Percentiles rank a stretch among this genome's conserved stretches.
Evolutionary conservation across 192 early-diverging fungal species (phyloP).

Genomic region (Coemansia sp.): DNA sequence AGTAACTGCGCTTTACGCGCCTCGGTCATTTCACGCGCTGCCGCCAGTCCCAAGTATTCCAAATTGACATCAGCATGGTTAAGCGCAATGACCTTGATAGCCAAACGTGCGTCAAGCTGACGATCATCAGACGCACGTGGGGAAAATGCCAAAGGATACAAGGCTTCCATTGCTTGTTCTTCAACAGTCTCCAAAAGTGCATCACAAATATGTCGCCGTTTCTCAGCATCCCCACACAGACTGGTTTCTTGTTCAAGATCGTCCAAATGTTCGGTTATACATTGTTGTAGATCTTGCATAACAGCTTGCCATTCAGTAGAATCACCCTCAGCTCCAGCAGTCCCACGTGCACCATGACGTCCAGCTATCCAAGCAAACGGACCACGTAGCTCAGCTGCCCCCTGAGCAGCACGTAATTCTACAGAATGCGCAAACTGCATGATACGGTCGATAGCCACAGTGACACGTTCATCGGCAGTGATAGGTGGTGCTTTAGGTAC

Average conservation of each 20-base stretch:
- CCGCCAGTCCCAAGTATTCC: slow-evolving; percentile 56
- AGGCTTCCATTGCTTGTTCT: slow-evolving; percentile 24
- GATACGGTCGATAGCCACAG: slow-evolving; percentile 33
- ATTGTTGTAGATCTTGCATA: slow-evolving; percentile 20
- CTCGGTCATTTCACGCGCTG: slow-evolving; percentile 3
- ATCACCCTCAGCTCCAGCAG: slow-evolving; percentile 2
- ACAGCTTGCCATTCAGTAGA: slow-evolving; percentile 25
- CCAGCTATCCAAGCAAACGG: slow-evolving; percentile 34
- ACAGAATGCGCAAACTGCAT: slow-evolving; percentile 33
- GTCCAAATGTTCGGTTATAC: slow-evolving; percentile 8
- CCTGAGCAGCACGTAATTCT: slow-evolving; percentile 11
- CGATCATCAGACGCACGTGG: slow-evolving; percentile 47
- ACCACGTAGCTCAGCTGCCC: neutral
- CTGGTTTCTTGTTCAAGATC: slow-evolving; percentile 38
- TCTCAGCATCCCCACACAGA: slow-evolving; percentile 38
- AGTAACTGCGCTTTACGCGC: slow-evolving; percentile 9
- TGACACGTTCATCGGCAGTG: slow-evolving; percentile 15
- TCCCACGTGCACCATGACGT: neutral
- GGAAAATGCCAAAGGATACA: slow-evolving; percentile 37
- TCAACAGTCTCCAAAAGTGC: slow-evolving; percentile 40
- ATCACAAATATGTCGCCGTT: slow-evolving; percentile 17
- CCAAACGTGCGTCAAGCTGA: slow-evolving; percentile 58
- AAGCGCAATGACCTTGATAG: slow-evolving; percentile 64
- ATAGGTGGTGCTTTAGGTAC: slow-evolving; percentile 24
- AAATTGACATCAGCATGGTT: slow-evolving; percentile 59